Evolutionary conservation across 2,329 filamentous ascomycete genomes (phyloP).

Genomic region (Ophiostoma piceae): DNA sequence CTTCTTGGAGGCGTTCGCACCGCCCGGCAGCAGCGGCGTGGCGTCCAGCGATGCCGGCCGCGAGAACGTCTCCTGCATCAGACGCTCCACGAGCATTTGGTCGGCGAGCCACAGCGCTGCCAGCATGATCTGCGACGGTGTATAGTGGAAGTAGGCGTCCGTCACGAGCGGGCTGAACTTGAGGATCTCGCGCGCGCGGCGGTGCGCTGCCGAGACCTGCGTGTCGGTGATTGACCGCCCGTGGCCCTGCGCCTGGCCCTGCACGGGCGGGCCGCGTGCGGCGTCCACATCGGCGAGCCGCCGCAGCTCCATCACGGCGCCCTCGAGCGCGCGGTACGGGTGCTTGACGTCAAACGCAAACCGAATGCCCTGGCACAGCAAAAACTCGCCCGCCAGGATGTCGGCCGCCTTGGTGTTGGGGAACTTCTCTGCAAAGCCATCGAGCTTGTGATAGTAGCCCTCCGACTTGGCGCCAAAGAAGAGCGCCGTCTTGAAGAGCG

Average conservation of each 20-base stretch:
- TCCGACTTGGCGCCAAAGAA: slow-evolving; percentile 95
- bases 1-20: slow-evolving; percentile 25
- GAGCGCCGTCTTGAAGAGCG: slow-evolving; percentile 81
- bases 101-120: slow-evolving; percentile 74
- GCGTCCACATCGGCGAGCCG: slow-evolving; percentile 59
- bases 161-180: slow-evolving; percentile 79
- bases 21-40: slow-evolving; percentile 22
- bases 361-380: slow-evolving; percentile 83
- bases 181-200: slow-evolving; percentile 65
- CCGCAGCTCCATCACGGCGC: slow-evolving; percentile 75
- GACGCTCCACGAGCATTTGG: slow-evolving; percentile 49
- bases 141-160: slow-evolving; percentile 95
- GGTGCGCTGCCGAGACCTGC: slow-evolving; percentile 52
- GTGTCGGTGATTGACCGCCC: neutral
- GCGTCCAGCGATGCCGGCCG: slow-evolving; percentile 28
- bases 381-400: slow-evolving; percentile 84
- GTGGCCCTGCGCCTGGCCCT: neutral
- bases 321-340: slow-evolving; percentile 82
- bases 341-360: slow-evolving; percentile 93
- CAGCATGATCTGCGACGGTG: slow-evolving; percentile 89
- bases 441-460: slow-evolving; percentile 56
- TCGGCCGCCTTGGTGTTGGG: slow-evolving; percentile 67
- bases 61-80: slow-evolving; percentile 42
- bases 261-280: slow-evolving; percentile 20
- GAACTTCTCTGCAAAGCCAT: slow-evolving; percentile 61